Evolutionary conservation across 345 rosid species (phyloP).

Genomic region (Eucalyptus marginata): DNA sequence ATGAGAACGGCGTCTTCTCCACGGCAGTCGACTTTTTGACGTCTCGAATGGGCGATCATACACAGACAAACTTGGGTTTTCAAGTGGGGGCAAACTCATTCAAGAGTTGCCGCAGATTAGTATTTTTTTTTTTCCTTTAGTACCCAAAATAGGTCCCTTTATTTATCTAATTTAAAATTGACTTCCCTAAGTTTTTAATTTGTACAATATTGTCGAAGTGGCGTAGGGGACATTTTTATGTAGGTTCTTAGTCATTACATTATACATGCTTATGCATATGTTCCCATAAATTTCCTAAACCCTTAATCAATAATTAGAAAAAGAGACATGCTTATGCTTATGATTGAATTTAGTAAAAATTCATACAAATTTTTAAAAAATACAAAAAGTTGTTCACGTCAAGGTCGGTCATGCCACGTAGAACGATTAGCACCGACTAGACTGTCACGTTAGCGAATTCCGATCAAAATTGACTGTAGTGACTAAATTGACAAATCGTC

Average conservation of each 20-base stretch:
- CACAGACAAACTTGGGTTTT: neutral
- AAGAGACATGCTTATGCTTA: no score
- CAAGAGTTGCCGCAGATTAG: neutral
- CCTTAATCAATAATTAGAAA: neutral
- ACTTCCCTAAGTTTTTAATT: neutral
- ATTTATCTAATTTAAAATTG: no score
- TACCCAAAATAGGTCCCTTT: neutral
- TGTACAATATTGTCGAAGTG: neutral
- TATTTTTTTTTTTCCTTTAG: no score
- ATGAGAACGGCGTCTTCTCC: neutral
- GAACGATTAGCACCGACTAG: accelerated
- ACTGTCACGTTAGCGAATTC: accelerated
- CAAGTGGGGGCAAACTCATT: neutral
- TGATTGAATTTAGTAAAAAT: no score
- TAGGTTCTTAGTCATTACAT: neutral
- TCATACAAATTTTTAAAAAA: accelerated
- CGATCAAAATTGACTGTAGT: accelerated
- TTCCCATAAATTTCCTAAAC: neutral
- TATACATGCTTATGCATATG: neutral
- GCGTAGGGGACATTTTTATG: neutral
- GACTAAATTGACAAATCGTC: no score
- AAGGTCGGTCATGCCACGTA: accelerated
- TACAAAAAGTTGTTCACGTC: no score
- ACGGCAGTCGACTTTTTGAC: neutral
- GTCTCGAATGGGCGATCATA: neutral